Base-by-base conservation (phyloP, 306 rosid species). In the Castanospermum australe region DNA sequence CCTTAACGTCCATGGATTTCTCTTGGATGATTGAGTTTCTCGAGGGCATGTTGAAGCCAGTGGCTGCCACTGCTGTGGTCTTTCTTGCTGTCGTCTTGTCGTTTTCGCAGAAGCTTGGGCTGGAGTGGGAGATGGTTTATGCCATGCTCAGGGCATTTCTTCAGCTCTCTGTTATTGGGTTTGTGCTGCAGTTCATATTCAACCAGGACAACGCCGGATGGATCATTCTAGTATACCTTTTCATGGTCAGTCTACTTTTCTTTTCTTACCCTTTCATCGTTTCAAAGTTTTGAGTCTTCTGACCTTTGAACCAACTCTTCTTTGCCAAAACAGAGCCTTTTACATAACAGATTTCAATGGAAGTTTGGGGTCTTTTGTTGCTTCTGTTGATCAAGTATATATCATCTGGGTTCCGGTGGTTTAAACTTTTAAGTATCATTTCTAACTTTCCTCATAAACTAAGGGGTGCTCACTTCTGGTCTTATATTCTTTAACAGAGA, bases 131-230 rank as follows among this genome's bases (percentile, higher is more conserved):
- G 79, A 93, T 95, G 94, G 45, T 89, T 44, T 83, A 91, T 67
- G 84, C 99, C 1, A 80, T 95, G 39, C 13, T 68, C 14, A 91
- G 99, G 68, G 94, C 99, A 0, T 95, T 95, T 84, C 0, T 92
- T 66, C 99, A 95, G 78, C 96, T 95, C 36, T 91, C 99, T 25
- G 63, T 93, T 21, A 95, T 95, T 79, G 99, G 99, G 15, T 95
- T 92, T 39, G 98, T 95, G 13, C 75, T 95, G 59, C 90, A 93
- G 86, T 95, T 93, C 92, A 95, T 95, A 32, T 95, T 95, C 89
- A 87, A 56, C 60, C 89, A 84, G 24, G 76, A 91, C 0, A 91
- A 90, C 79, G 71, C 51, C 0, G 68, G 78, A 52, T 93, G 99
- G 99, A 95, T 95, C 87, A 28, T 93, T 39, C 85, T 95, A 2